Evolutionary conservation across 106 monocot genomes (phyloP).

Genomic region (Apostasia shenzhenica): DNA sequence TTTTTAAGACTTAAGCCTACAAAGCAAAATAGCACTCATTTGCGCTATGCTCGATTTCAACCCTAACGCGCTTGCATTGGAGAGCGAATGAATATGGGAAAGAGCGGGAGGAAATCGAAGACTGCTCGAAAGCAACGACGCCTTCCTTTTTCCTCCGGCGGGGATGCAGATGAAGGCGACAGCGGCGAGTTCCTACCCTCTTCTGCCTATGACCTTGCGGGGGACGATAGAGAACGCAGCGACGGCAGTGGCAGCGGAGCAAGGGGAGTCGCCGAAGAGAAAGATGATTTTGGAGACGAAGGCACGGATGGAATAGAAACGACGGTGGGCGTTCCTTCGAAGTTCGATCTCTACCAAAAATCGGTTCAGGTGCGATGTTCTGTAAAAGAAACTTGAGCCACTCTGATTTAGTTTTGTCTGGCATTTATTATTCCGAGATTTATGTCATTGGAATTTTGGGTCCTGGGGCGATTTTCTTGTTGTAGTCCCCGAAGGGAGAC

Average conservation of each 20-base stretch:
- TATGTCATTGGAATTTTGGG: neutral
- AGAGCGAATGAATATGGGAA: constrained; percentile 23
- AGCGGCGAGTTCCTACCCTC: constrained; percentile 48
- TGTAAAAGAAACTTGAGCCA: neutral
- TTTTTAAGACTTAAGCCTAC: too few relatives aligned
- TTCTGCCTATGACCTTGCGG: constrained; percentile 49
- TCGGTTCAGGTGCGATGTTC: constrained; percentile 53
- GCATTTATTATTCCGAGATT: neutral
- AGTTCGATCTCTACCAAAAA: constrained; percentile 73
- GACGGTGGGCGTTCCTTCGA: constrained; percentile 11
- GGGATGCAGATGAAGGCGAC: constrained; percentile 1
- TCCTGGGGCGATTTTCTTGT: neutral
- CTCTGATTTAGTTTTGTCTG: neutral
- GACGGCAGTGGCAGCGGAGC: constrained; percentile 1
- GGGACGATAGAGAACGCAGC: neutral
- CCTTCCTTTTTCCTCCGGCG: neutral
- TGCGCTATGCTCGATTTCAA: too few relatives aligned
- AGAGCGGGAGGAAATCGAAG: constrained; percentile 48
- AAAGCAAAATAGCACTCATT: too few relatives aligned
- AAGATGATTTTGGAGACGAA: constrained; percentile 8
- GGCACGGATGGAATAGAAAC: constrained; percentile 3
- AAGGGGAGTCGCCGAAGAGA: constrained; percentile 11
- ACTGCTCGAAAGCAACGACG: constrained; percentile 5
- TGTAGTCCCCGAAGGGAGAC: constrained; percentile 82
- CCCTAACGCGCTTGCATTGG: too few relatives aligned